Percentiles rank a stretch among this genome's conserved stretches.
These are phyloP conservation scores for Colletotrichum cuscutae DNA, from an alignment of 2,329 filamentous ascomycete species.

Conservation along the genomic window DNA sequence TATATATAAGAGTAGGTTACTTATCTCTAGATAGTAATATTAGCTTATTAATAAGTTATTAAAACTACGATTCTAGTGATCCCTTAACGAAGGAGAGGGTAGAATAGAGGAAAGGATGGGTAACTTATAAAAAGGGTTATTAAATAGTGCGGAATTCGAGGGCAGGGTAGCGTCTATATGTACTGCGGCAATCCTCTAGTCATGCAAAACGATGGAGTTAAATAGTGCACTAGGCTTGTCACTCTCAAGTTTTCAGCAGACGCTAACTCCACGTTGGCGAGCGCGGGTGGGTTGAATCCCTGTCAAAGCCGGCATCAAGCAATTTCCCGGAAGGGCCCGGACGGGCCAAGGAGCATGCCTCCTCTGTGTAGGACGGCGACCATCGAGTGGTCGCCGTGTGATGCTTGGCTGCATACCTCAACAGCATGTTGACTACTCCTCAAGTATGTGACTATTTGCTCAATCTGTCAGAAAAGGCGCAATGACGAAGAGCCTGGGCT, in stretches of 20 bases:
- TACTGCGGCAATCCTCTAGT: too few species aligned
- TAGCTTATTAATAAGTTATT: too few species aligned
- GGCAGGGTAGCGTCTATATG: too few species aligned
- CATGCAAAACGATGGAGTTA: too few species aligned
- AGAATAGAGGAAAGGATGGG: too few species aligned
- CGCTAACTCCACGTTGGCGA: not conserved
- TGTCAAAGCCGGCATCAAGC: not conserved
- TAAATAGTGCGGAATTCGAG: too few species aligned
- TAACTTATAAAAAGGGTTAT: too few species aligned
- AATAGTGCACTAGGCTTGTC: not conserved
- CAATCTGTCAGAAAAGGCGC: not conserved
- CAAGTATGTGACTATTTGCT: not conserved
- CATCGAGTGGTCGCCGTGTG: not conserved
- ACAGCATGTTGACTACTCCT: not conserved
- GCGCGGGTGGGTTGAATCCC: not conserved
- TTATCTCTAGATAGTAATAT: too few species aligned
- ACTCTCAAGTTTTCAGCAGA: not conserved
- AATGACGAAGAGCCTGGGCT: not conserved
- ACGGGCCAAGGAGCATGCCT: not conserved
- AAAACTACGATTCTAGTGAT: too few species aligned
- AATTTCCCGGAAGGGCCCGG: not conserved
- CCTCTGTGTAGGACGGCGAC: not conserved
- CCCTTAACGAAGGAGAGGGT: too few species aligned
- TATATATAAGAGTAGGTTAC: too few species aligned
- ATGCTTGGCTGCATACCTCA: not conserved